phyloP scores from a whole-genome alignment of 2,329 filamentous ascomycete genomes.

The Penicillium sp. region DNA sequence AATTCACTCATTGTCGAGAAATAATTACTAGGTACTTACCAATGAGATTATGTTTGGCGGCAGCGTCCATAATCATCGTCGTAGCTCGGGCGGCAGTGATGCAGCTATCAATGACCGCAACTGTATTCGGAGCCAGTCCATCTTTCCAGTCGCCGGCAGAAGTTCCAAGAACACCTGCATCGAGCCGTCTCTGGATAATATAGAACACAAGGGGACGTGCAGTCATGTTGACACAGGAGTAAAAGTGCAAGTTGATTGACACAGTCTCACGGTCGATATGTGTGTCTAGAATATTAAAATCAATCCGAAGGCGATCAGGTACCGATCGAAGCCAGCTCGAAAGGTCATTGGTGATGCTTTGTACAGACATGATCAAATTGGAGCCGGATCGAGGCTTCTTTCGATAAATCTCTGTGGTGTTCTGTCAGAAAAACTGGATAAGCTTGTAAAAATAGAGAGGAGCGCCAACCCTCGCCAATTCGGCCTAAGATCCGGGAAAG shows the following conservation, averaged over 20 bases:
- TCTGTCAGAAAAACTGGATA: not conserved
- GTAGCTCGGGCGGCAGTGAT: constrained; percentile 54
- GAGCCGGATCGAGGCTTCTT: constrained; percentile 51
- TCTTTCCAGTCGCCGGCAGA: constrained; percentile 50
- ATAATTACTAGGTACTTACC: constrained; percentile 35
- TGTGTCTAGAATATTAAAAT: constrained; percentile 48
- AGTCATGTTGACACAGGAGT: constrained; percentile 62
- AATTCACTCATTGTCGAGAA: not conserved
- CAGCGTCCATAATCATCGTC: constrained; percentile 53
- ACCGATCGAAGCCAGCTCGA: constrained; percentile 54
- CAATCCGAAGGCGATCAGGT: constrained; percentile 52
- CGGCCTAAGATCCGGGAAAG: constrained; percentile 56
- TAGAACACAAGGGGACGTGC: constrained; percentile 57
- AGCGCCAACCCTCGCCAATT: constrained; percentile 44
- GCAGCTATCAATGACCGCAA: constrained; percentile 56
- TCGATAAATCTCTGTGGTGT: constrained; percentile 50
- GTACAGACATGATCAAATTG: constrained; percentile 53
- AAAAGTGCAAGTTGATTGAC: constrained; percentile 58
- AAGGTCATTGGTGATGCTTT: constrained; percentile 54
- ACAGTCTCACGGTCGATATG: constrained; percentile 53
- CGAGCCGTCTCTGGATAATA: constrained; percentile 54
- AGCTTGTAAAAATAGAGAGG: not conserved
- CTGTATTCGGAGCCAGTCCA: constrained; percentile 52
- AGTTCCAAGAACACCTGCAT: constrained; percentile 34
- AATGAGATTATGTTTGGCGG: constrained; percentile 53